Evolutionary conservation across 2,329 filamentous ascomycete species (phyloP), one percentile per base, ranked within the genome.

Genomic region (Fusarium chaquense): DNA sequence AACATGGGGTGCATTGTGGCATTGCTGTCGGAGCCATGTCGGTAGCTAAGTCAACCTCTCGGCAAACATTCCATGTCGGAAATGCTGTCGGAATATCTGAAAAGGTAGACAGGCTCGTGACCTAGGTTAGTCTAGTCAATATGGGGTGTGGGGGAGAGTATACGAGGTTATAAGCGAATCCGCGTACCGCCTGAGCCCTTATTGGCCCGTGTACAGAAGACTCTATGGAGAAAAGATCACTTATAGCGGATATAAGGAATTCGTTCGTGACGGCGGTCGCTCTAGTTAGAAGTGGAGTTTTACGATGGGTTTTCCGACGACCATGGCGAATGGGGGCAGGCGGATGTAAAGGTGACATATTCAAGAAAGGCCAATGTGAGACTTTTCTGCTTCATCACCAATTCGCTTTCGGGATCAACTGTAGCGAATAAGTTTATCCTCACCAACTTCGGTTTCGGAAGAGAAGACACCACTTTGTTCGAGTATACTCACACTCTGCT

Each of bases 241-340:
- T 7, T n/a, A n/a, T 24, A 44, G 38, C 44, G 24, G 24, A 7
- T n/a, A 44, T 7, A 2, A 3, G 6, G 16, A 41, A n/a, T 41
- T 22, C 6, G 24, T n/a, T n/a, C 26, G 9, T 41, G n/a, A 24
- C 41, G n/a, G 22, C 33, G 22, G 26, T 30, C 28, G 12, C 9
- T 53, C 15, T 33, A 20, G 28, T 20, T 1, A 38, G 38, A 18
- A 16, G 38, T 26, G 38, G 30, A 20, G 51, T 54, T 45, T 54
- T 16, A 15, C 51, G 40, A 54, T 9, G 22, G 51, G 51, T 45
- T 54, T 54, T 9, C 51, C 51, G 40, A 54, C 51, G 20, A 54
- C n/a, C 7, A 16, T 22, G 1, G 20, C 26, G 20, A 18, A 28
- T 28, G 6, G 30, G 26, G n/a, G 15, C 15, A 15, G 36, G 24